A percentile compares a stretch with the other conserved stretches of the same genome.
Evolutionary conservation across 257 asterid species (phyloP).

Genomic region (Haberlea rhodopensis): DNA sequence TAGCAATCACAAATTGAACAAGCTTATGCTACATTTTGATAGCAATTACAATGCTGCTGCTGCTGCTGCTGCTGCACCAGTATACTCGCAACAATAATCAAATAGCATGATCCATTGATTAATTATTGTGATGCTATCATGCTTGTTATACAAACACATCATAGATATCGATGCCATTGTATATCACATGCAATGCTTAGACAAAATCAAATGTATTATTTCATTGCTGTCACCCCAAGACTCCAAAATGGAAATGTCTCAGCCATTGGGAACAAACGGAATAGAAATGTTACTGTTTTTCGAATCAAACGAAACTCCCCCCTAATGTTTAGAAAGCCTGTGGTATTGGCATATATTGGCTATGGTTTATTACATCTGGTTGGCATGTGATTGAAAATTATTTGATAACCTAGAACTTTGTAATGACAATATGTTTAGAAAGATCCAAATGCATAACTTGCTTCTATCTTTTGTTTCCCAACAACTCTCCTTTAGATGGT

Average conservation of each 20-base stretch:
- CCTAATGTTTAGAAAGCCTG: no score
- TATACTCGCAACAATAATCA: neutral
- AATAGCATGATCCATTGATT: neutral
- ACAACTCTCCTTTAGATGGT: no score
- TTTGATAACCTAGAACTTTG: no score
- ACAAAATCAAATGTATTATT: neutral
- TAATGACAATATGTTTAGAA: no score
- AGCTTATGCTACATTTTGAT: conserved; percentile 72
- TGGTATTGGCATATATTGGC: no score
- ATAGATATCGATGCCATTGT: neutral
- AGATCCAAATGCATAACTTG: no score
- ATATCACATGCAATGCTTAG: neutral
- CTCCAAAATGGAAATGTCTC: neutral
- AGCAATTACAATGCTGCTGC: conserved; percentile 2
- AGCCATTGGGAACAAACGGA: neutral
- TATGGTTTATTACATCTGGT: no score
- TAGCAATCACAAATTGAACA: conserved; percentile 69
- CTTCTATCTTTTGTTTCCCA: no score
- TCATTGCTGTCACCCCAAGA: neutral
- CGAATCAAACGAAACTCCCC: neutral
- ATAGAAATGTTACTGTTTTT: no score
- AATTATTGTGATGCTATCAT: neutral
- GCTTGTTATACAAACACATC: neutral
- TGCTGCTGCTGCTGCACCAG: neutral
- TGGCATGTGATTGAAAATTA: no score